A percentile compares a stretch with the other conserved stretches of the same genome.
phyloP scores from a whole-genome alignment of 169 alveolate species.

The Perkinsus chesapeaki region DNA sequence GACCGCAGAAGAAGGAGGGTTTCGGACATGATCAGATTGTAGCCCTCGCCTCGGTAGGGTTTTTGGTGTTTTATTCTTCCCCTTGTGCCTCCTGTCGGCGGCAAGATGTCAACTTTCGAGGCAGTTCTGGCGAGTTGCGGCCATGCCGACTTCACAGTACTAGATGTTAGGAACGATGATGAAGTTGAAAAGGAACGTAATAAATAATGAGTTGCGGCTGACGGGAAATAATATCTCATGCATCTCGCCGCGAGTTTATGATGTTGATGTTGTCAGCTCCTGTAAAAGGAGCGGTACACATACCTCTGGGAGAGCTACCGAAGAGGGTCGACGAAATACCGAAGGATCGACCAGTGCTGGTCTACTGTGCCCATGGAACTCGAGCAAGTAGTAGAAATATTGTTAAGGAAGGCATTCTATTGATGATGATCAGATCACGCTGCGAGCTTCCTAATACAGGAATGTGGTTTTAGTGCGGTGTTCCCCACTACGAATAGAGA shows the following conservation, averaged over 20 bases:
- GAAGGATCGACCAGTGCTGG: neutral
- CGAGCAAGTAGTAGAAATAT: neutral
- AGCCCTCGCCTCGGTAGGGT: too few species aligned
- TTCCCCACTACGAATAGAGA: neutral
- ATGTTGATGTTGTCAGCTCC: neutral
- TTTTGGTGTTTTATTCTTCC: neutral
- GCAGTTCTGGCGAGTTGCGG: neutral
- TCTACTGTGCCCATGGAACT: neutral
- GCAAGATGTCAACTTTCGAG: neutral
- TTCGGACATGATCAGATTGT: too few species aligned
- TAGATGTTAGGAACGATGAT: neutral
- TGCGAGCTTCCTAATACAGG: neutral
- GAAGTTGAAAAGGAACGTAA: neutral
- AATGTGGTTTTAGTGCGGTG: neutral
- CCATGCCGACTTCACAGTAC: neutral
- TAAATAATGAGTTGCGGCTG: too few species aligned
- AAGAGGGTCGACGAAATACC: neutral
- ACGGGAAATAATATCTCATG: too few species aligned
- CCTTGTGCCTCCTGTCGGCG: neutral
- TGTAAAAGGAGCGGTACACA: neutral
- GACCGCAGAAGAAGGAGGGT: too few species aligned
- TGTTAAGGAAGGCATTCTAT: neutral
- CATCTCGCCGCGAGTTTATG: too few species aligned
- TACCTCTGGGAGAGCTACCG: neutral
- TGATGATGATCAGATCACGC: neutral